phyloP scores from a whole-genome alignment of 371 early-diverging fungal genomes.

The Parasitella parasitica region DNA sequence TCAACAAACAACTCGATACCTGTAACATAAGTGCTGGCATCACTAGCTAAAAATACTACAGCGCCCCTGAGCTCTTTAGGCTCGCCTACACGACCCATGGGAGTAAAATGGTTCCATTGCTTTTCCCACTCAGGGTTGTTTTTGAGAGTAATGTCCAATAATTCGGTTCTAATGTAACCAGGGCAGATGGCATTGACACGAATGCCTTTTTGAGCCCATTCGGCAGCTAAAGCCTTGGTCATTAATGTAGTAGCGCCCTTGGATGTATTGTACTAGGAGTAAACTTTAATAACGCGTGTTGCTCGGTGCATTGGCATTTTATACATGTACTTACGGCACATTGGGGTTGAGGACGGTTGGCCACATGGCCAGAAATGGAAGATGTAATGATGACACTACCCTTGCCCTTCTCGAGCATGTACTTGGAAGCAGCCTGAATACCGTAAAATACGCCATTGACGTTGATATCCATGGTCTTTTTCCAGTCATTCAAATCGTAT shows the following conservation, averaged over 20 bases:
- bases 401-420: slow-evolving; percentile 43
- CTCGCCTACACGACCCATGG: slow-evolving; percentile 55
- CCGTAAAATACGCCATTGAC: slow-evolving; percentile 50
- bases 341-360: slow-evolving; percentile 49
- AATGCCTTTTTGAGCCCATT: slow-evolving; percentile 47
- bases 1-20: slow-evolving; percentile 53
- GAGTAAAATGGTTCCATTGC: slow-evolving; percentile 37
- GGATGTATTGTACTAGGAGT: slow-evolving; percentile 51
- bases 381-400: slow-evolving; percentile 49
- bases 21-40: slow-evolving; percentile 62
- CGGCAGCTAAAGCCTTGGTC: slow-evolving; percentile 47
- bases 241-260: slow-evolving; percentile 67
- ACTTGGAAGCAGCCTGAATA: slow-evolving; percentile 40
- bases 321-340: slow-evolving; percentile 34
- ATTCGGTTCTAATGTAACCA: slow-evolving; percentile 50
- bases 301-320: too few relatives aligned
- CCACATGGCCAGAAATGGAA: slow-evolving; percentile 45
- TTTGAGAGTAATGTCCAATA: slow-evolving; percentile 36
- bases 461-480: slow-evolving; percentile 44
- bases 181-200: slow-evolving; percentile 51
- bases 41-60: slow-evolving; percentile 69
- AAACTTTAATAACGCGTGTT: neutral
- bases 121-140: slow-evolving; percentile 32
- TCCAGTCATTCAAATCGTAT: slow-evolving; percentile 38
- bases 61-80: slow-evolving; percentile 71